phyloP scores from a whole-genome alignment of 768 basidiomycete genomes.

The Trametes gibbosa region DNA sequence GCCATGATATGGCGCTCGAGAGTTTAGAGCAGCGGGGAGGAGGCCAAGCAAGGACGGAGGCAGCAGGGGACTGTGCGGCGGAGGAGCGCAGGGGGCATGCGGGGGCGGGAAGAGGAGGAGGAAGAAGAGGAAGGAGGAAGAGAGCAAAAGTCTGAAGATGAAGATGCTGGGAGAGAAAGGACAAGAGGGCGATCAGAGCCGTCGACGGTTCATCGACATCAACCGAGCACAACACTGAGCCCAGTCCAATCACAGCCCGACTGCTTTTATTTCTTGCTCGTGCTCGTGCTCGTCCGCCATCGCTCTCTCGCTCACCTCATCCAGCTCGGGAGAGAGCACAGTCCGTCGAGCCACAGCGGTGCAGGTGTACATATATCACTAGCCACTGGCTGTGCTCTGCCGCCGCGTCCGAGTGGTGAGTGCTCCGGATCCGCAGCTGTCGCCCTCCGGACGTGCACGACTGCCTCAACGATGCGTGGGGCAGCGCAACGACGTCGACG shows the following conservation, averaged over 20 bases:
- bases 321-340: too few relatives aligned
- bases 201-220: background rate
- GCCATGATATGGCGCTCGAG: constrained; percentile 41
- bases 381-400: too few relatives aligned
- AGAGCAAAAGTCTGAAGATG: constrained; percentile 2
- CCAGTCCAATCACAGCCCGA: background rate
- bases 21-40: background rate
- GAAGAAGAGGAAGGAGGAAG: constrained; percentile 7
- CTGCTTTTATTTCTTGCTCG: background rate
- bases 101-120: constrained; percentile 2
- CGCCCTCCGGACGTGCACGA: background rate
- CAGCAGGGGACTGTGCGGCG: background rate
- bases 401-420: too few relatives aligned
- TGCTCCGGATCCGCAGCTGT: background rate
- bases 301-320: too few relatives aligned
- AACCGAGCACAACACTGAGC: background rate
- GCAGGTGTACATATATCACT: too few relatives aligned
- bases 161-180: constrained; percentile 2
- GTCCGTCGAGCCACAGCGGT: too few relatives aligned
- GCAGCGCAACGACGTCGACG: background rate
- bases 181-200: background rate
- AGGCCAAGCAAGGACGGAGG: background rate
- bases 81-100: constrained; percentile 10
- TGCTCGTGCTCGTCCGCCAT: background rate
- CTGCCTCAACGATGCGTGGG: background rate